Conservation (phyloP, 805 yeast genomes). For the Metschnikowia anglica region DNA sequence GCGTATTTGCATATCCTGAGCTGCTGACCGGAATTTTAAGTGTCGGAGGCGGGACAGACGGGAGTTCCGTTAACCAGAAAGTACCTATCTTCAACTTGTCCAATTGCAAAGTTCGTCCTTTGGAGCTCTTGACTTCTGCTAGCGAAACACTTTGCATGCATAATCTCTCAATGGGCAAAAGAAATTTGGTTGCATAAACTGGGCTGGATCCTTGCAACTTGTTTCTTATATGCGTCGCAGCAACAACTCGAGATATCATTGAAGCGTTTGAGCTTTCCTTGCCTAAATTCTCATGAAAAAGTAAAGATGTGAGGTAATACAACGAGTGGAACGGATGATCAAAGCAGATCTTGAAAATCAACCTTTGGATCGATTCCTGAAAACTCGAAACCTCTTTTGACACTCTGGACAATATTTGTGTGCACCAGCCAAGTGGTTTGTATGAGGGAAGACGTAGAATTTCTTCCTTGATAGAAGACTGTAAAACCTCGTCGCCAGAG, state of each 20-base stretch:
- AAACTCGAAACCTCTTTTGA: conserved; percentile 49
- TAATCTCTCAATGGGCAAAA: conserved; percentile 49
- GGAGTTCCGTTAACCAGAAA: conserved; percentile 51
- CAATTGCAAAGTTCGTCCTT: conserved; percentile 32
- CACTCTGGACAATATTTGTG: conserved; percentile 75
- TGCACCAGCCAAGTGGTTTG: conserved; percentile 76
- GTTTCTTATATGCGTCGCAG: conserved; percentile 50
- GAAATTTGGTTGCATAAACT: conserved; percentile 26
- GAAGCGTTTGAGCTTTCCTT: conserved; percentile 27
- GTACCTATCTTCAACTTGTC: conserved; percentile 41
- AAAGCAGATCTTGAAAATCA: conserved; percentile 48
- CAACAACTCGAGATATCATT: conserved; percentile 48
- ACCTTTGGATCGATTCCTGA: conserved; percentile 50
- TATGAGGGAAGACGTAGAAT: conserved; percentile 50
- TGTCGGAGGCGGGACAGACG: conserved; percentile 70
- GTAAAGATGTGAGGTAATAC: conserved; percentile 59
- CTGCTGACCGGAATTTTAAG: conserved; percentile 41
- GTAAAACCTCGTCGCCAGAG: conserved; percentile 45
- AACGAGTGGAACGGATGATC: conserved; percentile 74
- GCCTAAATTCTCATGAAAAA: conserved; percentile 41
- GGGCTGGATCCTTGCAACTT: conserved; percentile 30
- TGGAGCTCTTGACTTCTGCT: conserved; percentile 46
- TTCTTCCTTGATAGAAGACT: conserved; percentile 37
- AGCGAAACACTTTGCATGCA: conserved; percentile 51
- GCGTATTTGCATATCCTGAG: conserved; percentile 45